Base-by-base conservation (phyloP, 495 filamentous ascomycete species). In the Aspergillus kassunensis region DNA sequence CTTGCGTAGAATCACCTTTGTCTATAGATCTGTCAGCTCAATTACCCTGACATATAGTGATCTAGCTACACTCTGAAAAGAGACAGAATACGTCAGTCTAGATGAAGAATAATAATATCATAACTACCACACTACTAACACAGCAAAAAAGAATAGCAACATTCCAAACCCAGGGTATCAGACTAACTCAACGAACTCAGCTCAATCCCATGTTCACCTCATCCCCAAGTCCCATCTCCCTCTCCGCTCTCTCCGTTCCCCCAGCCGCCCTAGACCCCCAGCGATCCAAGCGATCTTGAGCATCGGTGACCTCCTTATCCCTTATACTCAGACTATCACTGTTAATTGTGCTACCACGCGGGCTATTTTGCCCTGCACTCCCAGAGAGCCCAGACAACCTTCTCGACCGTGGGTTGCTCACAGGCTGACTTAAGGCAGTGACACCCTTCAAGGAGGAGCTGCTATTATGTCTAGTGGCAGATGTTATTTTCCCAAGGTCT, bases 191-290 rank as follows among this genome's bases (percentile, higher is more conserved):
- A n/a, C n/a, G n/a, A n/a, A n/a, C n/a, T 74, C 66, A 80, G 54
- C 77, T 79, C 54, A 80, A 54, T 16, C 70, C 77, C 77, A 80
- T 80, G 50, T 75, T 75, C 7, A 77, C 65, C 44, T 80, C 77
- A 59, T 80, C 77, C 12, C 75, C 73, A 27, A 77, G 47, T 4
- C 77, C 77, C 60, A 73, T 59, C 58, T 75, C 66, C 44, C 75
- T 44, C 58, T 74, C 68, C 34, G 68, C 69, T 51, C 76, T 57
- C 46, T 74, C 72, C 5, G 66, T 75, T 0, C 72, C 72, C 13
- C 63, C 71, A 0, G 62, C 52, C 15, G 73, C 73, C 11, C 72
- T 57, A 11, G 67, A 56, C 8, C 62, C 66, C 74, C 74, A 77
- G 1, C 57, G 64, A 60, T 77, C 72, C 44, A 66, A 61, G 16